Evolutionary conservation across 2,329 filamentous ascomycete genomes (phyloP).

Genomic region (Nigrospora sphaerica): DNA sequence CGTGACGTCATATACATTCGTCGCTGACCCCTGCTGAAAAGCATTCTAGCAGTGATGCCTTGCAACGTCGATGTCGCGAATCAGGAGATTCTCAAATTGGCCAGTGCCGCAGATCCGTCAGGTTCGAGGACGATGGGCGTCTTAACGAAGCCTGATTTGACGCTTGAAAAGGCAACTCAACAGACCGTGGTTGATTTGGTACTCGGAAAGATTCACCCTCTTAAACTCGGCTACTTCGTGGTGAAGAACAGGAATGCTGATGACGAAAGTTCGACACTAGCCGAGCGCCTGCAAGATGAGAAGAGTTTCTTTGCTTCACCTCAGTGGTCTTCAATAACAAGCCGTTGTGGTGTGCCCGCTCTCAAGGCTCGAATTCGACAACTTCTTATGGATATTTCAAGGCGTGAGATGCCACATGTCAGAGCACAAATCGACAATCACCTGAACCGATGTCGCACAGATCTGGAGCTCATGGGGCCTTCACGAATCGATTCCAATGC

Average conservation of each 20-base stretch:
- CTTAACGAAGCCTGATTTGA: slow-evolving; percentile 54
- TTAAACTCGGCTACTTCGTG: slow-evolving; percentile 36
- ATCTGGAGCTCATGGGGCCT: slow-evolving; percentile 22
- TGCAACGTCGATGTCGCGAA: slow-evolving; percentile 32
- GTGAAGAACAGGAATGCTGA: slow-evolving; percentile 37
- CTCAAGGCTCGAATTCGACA: slow-evolving; percentile 21
- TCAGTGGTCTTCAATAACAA: slow-evolving; percentile 21
- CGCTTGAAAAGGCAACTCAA: slow-evolving; percentile 27
- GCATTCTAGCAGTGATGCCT: slow-evolving; percentile 37
- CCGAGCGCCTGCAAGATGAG: slow-evolving; percentile 20
- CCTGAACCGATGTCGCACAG: slow-evolving; percentile 4
- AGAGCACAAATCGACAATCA: slow-evolving; percentile 17
- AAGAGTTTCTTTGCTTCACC: slow-evolving; percentile 21
- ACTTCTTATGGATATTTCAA: slow-evolving; percentile 27
- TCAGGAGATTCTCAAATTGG: slow-evolving; percentile 30
- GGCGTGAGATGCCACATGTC: slow-evolving; percentile 23
- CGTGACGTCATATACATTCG: too few species aligned
- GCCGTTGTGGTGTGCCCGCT: slow-evolving; percentile 20
- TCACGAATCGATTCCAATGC: slow-evolving; percentile 15
- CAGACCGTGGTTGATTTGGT: slow-evolving; percentile 29
- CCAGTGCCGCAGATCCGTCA: slow-evolving; percentile 27
- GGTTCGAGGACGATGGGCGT: slow-evolving; percentile 37
- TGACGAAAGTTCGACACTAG: slow-evolving; percentile 19
- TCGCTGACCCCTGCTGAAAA: too few species aligned
- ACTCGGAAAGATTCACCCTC: slow-evolving; percentile 22